Evolutionary conservation across 129 eudicot genomes (phyloP).

Genomic region (Escallonia herrerae): DNA sequence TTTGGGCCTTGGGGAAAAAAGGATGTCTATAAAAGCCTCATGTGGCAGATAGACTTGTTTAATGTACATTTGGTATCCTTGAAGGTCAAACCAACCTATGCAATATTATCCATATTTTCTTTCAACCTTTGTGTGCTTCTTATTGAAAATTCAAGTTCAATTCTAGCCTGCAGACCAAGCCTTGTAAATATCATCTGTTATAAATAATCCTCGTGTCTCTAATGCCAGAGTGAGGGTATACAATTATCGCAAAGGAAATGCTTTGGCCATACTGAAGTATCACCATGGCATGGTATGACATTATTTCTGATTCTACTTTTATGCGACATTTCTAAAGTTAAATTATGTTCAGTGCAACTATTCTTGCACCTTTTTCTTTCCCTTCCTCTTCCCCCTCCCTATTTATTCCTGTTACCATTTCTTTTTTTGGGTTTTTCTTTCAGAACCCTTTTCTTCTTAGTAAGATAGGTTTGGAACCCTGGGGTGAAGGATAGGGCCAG

Average conservation of each 20-base stretch:
- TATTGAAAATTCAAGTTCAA: background rate
- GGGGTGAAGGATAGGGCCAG: too few species aligned
- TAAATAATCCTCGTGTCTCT: slow-evolving; percentile 3
- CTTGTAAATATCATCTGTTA: background rate
- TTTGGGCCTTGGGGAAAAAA: too few species aligned
- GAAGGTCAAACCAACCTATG: background rate
- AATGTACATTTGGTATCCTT: background rate
- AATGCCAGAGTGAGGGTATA: slow-evolving; percentile 59
- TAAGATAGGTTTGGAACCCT: too few species aligned
- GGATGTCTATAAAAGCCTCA: too few species aligned
- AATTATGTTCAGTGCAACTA: too few species aligned
- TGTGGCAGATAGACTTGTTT: background rate
- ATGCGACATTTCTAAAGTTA: background rate
- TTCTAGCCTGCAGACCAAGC: background rate
- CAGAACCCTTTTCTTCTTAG: too few species aligned
- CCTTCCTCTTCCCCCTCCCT: too few species aligned
- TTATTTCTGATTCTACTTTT: background rate
- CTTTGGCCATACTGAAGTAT: slow-evolving; percentile 74
- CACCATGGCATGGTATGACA: slow-evolving; percentile 51
- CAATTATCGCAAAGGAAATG: slow-evolving; percentile 63
- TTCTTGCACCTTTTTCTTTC: too few species aligned
- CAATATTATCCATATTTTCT: background rate
- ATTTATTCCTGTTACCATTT: too few species aligned
- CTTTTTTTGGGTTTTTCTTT: too few species aligned
- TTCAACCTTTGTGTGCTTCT: too few species aligned